Percentiles rank a stretch among this genome's conserved stretches.
Evolutionary conservation across 805 yeast genomes (phyloP).

Genomic region (Nakazawaea laoshanensis): DNA sequence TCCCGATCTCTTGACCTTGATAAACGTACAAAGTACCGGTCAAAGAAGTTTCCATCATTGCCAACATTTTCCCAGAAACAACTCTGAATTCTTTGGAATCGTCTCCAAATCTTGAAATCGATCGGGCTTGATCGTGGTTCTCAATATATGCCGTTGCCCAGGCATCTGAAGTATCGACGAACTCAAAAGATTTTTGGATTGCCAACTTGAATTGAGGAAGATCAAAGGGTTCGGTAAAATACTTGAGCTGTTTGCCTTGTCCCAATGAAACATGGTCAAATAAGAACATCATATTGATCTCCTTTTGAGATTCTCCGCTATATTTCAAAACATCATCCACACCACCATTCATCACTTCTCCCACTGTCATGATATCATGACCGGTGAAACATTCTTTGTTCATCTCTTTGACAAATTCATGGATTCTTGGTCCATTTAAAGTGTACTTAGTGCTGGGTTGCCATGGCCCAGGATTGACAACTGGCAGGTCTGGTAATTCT

Average conservation of each 20-base stretch:
- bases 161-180: constrained; percentile 43
- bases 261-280: constrained; percentile 29
- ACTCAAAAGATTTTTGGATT: constrained; percentile 24
- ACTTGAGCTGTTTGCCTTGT: constrained; percentile 25
- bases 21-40: constrained; percentile 49
- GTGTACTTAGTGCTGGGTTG: constrained; percentile 28
- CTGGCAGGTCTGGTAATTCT: constrained; percentile 39
- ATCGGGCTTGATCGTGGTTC: constrained; percentile 53
- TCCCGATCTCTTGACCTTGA: constrained; percentile 57
- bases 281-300: constrained; percentile 32
- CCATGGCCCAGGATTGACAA: constrained; percentile 28
- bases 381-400: constrained; percentile 29
- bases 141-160: constrained; percentile 49
- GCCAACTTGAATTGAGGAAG: constrained; percentile 34
- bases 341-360: constrained; percentile 40
- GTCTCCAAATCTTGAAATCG: constrained; percentile 42
- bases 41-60: constrained; percentile 34
- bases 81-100: constrained; percentile 25
- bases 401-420: constrained; percentile 49
- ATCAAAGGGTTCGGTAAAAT: constrained; percentile 23
- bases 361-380: constrained; percentile 49
- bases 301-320: constrained; percentile 27
- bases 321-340: constrained; percentile 34
- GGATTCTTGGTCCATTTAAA: constrained; percentile 45
- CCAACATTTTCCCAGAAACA: constrained; percentile 37